Evolutionary conservation across 2,329 filamentous ascomycete species (phyloP).

Genomic region (Penicillium freii): DNA sequence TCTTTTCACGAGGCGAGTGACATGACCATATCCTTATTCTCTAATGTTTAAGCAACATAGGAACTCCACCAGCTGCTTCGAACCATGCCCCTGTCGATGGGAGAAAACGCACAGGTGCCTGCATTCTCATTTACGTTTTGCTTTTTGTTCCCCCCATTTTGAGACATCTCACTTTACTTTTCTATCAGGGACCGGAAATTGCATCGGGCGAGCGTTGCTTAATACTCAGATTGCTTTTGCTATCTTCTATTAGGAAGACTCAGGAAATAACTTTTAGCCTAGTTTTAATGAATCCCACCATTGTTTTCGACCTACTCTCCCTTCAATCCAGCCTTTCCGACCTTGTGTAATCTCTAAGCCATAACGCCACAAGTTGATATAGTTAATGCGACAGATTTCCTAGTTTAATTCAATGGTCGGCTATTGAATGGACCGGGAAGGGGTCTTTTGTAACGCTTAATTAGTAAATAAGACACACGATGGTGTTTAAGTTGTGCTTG

Average conservation of each 20-base stretch:
- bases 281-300: neutral
- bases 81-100: neutral
- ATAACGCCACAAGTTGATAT: constrained; percentile 33
- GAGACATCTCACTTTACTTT: neutral
- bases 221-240: neutral
- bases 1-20: neutral
- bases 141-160: neutral
- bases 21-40: constrained; percentile 1
- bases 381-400: no score
- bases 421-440: neutral
- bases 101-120: neutral
- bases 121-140: neutral
- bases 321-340: no score
- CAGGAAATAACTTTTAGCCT: neutral
- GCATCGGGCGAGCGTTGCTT: neutral
- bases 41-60: constrained; percentile 6
- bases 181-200: neutral
- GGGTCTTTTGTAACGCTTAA: no score
- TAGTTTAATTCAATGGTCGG: neutral
- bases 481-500: neutral
- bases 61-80: neutral
- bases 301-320: no score
- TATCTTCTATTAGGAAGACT: neutral
- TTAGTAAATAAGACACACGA: neutral
- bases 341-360: constrained; percentile 33